Evolutionary conservation across 2,329 filamentous ascomycete genomes (phyloP).

Genomic region (Volutella citrinella): DNA sequence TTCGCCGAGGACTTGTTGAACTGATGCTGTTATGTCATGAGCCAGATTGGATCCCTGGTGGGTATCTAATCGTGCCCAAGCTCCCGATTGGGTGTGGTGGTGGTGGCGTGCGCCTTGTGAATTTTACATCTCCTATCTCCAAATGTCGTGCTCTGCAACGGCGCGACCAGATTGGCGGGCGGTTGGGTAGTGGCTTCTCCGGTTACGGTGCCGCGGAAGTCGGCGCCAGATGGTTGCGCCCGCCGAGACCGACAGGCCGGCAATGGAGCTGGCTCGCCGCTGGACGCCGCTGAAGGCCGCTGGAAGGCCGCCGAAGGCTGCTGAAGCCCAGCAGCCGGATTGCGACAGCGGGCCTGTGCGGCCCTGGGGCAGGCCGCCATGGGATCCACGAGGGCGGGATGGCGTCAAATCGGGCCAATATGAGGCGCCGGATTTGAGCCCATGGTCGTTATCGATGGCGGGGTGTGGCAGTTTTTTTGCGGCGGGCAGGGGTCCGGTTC

Average conservation of each 20-base stretch:
- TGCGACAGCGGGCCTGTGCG: neutral
- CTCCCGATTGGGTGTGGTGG: no score
- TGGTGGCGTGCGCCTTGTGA: no score
- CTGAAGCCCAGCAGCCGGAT: no score
- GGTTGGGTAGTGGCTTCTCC: no score
- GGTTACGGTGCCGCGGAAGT: constrained; percentile 28
- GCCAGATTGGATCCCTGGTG: no score
- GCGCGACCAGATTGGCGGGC: no score
- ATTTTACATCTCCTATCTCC: constrained; percentile 21
- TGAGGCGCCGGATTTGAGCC: constrained; percentile 16
- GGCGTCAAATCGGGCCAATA: constrained; percentile 33
- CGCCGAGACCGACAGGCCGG: constrained; percentile 24
- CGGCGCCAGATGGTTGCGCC: constrained; percentile 15
- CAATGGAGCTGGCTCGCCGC: no score
- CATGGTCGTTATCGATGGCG: constrained; percentile 12
- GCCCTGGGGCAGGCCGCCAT: neutral
- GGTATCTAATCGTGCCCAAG: no score
- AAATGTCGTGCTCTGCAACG: constrained; percentile 14
- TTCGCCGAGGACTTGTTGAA: no score
- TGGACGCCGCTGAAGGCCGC: no score
- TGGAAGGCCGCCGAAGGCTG: no score
- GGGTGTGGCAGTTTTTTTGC: constrained; percentile 12
- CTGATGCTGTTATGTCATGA: no score
- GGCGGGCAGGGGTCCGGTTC: neutral
- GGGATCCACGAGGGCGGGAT: constrained; percentile 19